phyloP scores from a whole-genome alignment of 345 rosid species.

The Populus simonii region DNA sequence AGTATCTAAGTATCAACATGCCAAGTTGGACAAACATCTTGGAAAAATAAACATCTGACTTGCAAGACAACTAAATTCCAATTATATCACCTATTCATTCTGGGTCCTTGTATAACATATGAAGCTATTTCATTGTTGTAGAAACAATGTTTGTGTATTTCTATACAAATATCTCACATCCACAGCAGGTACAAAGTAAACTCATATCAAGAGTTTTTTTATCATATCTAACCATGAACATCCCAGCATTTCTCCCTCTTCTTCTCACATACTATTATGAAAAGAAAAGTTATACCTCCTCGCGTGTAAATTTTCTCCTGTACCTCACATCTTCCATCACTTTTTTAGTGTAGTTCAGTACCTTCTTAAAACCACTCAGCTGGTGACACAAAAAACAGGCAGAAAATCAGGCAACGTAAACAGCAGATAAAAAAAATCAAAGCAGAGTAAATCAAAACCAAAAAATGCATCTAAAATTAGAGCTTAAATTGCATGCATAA shows the following conservation, averaged over 20 bases:
- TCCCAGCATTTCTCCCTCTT: neutral
- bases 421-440: neutral
- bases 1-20: neutral
- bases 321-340: slow-evolving; percentile 80
- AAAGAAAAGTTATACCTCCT: slow-evolving; percentile 60
- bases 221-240: neutral
- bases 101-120: neutral
- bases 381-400: slow-evolving; percentile 34
- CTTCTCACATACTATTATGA: neutral
- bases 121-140: neutral
- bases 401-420: slow-evolving; percentile 2
- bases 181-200: neutral
- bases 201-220: neutral
- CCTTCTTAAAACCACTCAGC: slow-evolving; percentile 98
- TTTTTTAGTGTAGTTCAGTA: slow-evolving; percentile 86
- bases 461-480: neutral
- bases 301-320: slow-evolving; percentile 73
- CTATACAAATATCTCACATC: neutral
- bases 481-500: neutral
- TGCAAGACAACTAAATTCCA: neutral
- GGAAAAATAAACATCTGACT: neutral
- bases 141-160: neutral
- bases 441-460: neutral
- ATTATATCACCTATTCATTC: neutral
- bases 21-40: neutral